phyloP scores from a whole-genome alignment of 495 filamentous ascomycete genomes.

The Letharia lupina region DNA sequence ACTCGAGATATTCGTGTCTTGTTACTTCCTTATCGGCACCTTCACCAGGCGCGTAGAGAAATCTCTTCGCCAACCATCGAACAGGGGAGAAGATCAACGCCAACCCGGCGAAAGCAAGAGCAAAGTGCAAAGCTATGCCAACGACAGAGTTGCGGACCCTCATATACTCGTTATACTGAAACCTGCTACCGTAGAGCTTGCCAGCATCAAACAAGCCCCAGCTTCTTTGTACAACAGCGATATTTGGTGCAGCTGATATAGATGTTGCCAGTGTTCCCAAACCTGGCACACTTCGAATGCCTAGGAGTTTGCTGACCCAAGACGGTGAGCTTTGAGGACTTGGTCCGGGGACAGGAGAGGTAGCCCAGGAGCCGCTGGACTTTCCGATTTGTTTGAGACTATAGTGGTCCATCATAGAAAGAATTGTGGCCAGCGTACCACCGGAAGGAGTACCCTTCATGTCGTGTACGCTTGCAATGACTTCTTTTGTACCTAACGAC shows the following conservation, averaged over 20 bases:
- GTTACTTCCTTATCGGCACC: constrained; percentile 54
- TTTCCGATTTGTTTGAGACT: constrained; percentile 46
- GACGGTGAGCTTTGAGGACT: constrained; percentile 30
- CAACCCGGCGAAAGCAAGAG: constrained; percentile 41
- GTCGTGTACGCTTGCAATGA: constrained; percentile 53
- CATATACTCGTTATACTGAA: constrained; percentile 63
- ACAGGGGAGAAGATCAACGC: constrained; percentile 46
- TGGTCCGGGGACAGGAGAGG: constrained; percentile 52
- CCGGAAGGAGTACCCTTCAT: constrained; percentile 62
- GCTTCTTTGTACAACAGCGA: constrained; percentile 61
- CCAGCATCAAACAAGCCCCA: constrained; percentile 62
- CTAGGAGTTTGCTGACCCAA: constrained; percentile 42
- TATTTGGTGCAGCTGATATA: constrained; percentile 50
- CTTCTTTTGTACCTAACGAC: constrained; percentile 45
- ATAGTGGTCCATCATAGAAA: constrained; percentile 57
- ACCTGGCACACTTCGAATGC: constrained; percentile 51
- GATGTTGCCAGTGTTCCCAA: constrained; percentile 62
- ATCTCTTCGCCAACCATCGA: constrained; percentile 43
- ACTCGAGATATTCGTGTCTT: constrained; percentile 52
- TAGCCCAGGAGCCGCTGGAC: constrained; percentile 51
- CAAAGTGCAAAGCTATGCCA: constrained; percentile 51
- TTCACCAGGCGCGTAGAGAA: constrained; percentile 57
- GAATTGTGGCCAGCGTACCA: constrained; percentile 58
- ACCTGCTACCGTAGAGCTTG: constrained; percentile 62
- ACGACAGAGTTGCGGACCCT: constrained; percentile 50